Evolutionary conservation across 371 early-diverging fungal genomes (phyloP).

Genomic region (Mucor racemosus): DNA sequence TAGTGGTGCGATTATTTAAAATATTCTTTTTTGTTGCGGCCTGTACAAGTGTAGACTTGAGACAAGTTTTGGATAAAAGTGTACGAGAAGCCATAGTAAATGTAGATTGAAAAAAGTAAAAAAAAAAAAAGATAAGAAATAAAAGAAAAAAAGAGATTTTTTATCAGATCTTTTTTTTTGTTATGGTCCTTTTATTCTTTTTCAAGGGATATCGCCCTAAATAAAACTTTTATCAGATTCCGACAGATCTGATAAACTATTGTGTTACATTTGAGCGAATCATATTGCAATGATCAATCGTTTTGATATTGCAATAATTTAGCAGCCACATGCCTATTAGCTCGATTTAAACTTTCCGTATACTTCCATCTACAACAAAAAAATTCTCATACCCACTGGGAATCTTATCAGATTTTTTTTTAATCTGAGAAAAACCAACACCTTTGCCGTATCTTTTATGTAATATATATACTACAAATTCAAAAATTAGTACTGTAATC

Average conservation of each 20-base stretch:
- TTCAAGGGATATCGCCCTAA: neutral
- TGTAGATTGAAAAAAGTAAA: neutral
- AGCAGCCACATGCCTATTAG: neutral
- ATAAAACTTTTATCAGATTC: slow-evolving; percentile 21
- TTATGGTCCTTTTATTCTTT: neutral
- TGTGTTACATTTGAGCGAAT: slow-evolving; percentile 10
- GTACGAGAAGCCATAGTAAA: slow-evolving; percentile 20
- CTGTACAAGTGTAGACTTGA: slow-evolving; percentile 13
- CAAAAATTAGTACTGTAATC: too few species aligned
- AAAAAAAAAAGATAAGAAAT: slow-evolving; percentile 1
- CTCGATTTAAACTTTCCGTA: neutral
- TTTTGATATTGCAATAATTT: neutral
- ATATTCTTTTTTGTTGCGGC: slow-evolving; percentile 14
- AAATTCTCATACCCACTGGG: neutral
- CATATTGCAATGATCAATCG: neutral
- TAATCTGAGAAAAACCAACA: too few species aligned
- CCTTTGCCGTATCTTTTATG: too few species aligned
- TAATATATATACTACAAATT: too few species aligned
- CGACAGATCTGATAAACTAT: slow-evolving; percentile 17
- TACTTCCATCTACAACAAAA: neutral
- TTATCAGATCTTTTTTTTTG: slow-evolving; percentile 10
- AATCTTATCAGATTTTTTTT: slow-evolving; percentile 2
- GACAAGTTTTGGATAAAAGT: slow-evolving; percentile 19
- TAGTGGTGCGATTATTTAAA: slow-evolving; percentile 19
- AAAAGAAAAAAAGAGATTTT: neutral